Base-by-base conservation (phyloP, 2,329 filamentous ascomycete genomes). In the Camptophora hylomeconis region DNA sequence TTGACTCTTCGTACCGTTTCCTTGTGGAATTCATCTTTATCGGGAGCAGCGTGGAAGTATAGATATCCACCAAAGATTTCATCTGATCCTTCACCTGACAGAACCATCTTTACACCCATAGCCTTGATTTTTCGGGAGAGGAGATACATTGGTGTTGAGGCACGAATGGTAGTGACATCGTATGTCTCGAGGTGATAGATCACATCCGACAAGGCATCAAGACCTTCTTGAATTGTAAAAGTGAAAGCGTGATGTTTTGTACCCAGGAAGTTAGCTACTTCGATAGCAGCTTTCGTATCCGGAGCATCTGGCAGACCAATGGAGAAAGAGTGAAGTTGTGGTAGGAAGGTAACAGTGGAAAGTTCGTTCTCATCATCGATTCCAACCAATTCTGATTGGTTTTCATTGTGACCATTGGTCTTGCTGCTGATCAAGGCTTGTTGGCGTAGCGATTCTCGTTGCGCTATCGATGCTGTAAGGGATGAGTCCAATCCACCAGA, bases 31-130 rank as follows among this genome's bases (percentile, higher is more conserved):
- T 75, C 79, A 47, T 80, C 72, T 65, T 80, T 87, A 66, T 83
- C 70, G 13, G 89, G 89, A 2, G 89, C 89, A 37, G 78, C 80
- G 58, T 93, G 84, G 74, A 98, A 98, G 69, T 98, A 98, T 12
- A 98, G 74, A 59, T 98, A 98, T 30, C 89, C 89, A 39, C 89
- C 89, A 46, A 95, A 95, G 54, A 94, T 94, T 63, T 98, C 89
- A 56, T 98, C 89, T 49, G 80, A 89, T 27, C 89, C 89, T 61
- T 98, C 89, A 38, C 89, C 89, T 49, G 80, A 92, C 38, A 98
- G 70, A 33, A 98, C 89, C 89, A 98, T 98, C 73, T 98, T 98
- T 52, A 98, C 81, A 40, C 89, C 89, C 76, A 94, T 87, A 19
- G 86, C 89, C 69, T 98, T 98, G 68, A 98, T 98, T 69, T 98